Percentiles rank a stretch among this genome's conserved stretches.
Evolutionary conservation across 257 asterid genomes (phyloP).

Genomic region (Perilla frutescens): DNA sequence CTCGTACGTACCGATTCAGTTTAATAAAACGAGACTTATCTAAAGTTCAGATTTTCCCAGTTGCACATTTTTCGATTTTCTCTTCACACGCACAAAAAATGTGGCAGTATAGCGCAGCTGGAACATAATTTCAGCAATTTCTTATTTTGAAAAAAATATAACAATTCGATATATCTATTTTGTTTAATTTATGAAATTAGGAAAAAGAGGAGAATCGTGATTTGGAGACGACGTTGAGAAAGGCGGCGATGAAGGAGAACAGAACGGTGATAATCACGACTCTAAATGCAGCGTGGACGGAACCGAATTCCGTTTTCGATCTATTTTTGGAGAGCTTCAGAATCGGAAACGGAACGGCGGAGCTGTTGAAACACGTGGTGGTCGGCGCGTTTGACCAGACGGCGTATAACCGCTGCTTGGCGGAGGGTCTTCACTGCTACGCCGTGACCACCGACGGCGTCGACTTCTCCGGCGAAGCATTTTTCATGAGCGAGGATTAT

Average conservation of each 20-base stretch:
- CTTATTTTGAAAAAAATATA: no score
- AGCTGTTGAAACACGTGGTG: conserved; percentile 51
- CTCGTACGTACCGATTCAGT: no score
- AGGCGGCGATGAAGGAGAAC: conserved; percentile 52
- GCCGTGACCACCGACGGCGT: conserved; percentile 52
- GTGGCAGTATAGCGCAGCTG: no score
- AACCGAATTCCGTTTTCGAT: conserved; percentile 61
- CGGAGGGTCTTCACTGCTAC: conserved; percentile 48
- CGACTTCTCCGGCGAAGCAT: conserved; percentile 61
- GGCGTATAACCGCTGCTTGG: conserved; percentile 58
- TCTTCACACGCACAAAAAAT: no score
- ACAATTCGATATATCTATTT: no score
- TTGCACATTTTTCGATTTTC: no score
- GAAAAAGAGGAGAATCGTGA: conserved; percentile 26
- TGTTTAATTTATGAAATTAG: not conserved
- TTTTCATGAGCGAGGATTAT: conserved; percentile 55
- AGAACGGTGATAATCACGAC: conserved; percentile 72
- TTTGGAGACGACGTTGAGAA: conserved; percentile 44
- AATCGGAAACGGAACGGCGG: conserved; percentile 58
- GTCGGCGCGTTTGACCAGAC: conserved; percentile 57
- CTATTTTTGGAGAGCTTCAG: conserved; percentile 63
- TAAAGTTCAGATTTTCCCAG: no score
- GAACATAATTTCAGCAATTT: no score
- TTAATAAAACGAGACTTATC: no score
- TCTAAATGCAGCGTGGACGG: conserved; percentile 66